Evolutionary conservation across 441 rosid species (phyloP), one percentile per base, ranked within the genome.

Genomic region (Cnidoscolus chayamansa): DNA sequence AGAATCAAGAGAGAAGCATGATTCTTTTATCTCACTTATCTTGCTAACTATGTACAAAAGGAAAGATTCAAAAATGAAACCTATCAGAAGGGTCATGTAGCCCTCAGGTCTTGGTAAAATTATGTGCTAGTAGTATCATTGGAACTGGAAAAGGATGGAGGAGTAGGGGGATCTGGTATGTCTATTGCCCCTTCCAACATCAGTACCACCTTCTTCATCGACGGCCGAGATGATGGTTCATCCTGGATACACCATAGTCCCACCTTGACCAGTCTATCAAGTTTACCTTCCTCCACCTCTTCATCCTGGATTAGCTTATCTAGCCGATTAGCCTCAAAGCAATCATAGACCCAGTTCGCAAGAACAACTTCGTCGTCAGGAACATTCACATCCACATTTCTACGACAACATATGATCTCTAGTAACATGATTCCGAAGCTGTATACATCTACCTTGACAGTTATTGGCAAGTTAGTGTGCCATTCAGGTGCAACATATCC

Each of bases 111-210:
- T 35, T 35, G 37, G 37, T 5, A 40, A 40, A 40, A 40, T 40
- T 40, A 40, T 40, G 45, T 40, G 7, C 45, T 4, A 35, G 25
- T 40, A 40, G 7, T 40, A 5, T 40, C 45, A 40, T 40, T 40
- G 45, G 70, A 25, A 13, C 13, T 32, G 10, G 43, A 53, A 62
- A 15, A 50, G 25, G 75, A 57, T 17, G 68, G 43, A 66, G 47
- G 35, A 16, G 45, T 16, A n/a, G 82, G 84, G 50, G 85, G 85
- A 5, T 13, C 56, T 10, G 84, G 67, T 20, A 73, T 31, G 17
- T 80, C 77, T 30, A 74, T 60, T 0, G 65, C 68, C 8, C 82
- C 86, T 73, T 84, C 84, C 67, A 84, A 17, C 84, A 80, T 84
- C 67, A 80, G 51, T 1, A 77, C 67, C 43, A 84, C 88, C 37